Conservation (phyloP, 106 monocot genomes). For the Phalaenopsis aphrodite region DNA sequence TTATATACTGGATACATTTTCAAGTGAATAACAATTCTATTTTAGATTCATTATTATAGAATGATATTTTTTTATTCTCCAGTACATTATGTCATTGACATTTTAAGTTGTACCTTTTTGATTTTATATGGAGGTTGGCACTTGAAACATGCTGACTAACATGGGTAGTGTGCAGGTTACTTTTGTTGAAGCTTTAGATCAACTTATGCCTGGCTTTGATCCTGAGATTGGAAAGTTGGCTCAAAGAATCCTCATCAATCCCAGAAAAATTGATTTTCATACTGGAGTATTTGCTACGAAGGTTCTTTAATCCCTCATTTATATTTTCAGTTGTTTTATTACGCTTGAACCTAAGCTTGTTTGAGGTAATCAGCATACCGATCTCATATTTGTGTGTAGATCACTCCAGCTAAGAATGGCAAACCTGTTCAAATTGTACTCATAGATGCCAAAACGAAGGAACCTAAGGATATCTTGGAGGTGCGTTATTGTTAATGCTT, state of each 20-base stretch:
- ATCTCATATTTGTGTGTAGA: constrained; percentile 39
- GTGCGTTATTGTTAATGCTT: constrained; percentile 16
- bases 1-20: neutral
- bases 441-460: constrained; percentile 96
- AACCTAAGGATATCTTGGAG: constrained; percentile 70
- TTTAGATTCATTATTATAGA: neutral
- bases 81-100: neutral
- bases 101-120: neutral
- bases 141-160: neutral
- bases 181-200: constrained; percentile 96
- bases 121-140: neutral
- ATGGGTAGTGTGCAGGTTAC: constrained; percentile 50
- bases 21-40: neutral
- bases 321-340: neutral
- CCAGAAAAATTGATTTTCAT: constrained; percentile 89
- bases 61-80: constrained; percentile 1
- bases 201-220: constrained; percentile 99
- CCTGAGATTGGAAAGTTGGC: constrained; percentile 98
- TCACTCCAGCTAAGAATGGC: constrained; percentile 97
- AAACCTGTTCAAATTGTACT: constrained; percentile 94
- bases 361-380: neutral
- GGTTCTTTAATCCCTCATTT: constrained; percentile 28
- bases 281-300: constrained; percentile 92
- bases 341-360: neutral
- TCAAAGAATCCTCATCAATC: constrained; percentile 88